A percentile compares a stretch with the other conserved stretches of the same genome.
Evolutionary conservation across 2,329 filamentous ascomycete species (phyloP).

Genomic region (Penicillium sp.): DNA sequence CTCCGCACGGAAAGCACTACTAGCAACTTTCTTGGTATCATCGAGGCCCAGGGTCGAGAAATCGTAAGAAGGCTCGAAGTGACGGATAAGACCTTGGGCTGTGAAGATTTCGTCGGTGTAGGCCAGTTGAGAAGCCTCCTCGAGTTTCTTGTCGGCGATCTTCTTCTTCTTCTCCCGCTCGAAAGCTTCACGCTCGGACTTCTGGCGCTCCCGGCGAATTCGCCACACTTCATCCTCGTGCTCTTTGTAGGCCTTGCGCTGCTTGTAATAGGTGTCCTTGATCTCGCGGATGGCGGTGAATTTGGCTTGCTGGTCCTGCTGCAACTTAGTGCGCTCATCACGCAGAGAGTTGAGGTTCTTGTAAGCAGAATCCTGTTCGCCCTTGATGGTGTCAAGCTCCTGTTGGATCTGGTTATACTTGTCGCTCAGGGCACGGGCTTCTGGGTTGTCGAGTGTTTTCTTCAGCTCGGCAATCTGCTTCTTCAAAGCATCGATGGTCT

Average conservation of each 20-base stretch:
- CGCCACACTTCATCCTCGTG: slow-evolving; percentile 81
- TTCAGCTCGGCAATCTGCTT: slow-evolving; percentile 83
- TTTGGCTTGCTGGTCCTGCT: slow-evolving; percentile 82
- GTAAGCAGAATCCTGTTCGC: slow-evolving; percentile 84
- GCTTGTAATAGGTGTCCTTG: slow-evolving; percentile 83
- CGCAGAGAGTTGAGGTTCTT: slow-evolving; percentile 80
- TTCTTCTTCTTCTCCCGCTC: slow-evolving; percentile 49
- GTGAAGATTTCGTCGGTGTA: slow-evolving; percentile 91
- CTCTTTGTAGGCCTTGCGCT: slow-evolving; percentile 75
- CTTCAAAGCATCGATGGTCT: slow-evolving; percentile 83
- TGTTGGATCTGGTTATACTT: slow-evolving; percentile 79
- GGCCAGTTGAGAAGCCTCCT: slow-evolving; percentile 63
- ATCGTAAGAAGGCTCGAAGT: slow-evolving; percentile 84
- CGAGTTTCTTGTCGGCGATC: slow-evolving; percentile 52
- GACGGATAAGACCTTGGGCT: slow-evolving; percentile 80
- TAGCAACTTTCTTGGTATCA: slow-evolving; percentile 40
- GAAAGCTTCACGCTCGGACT: slow-evolving; percentile 66
- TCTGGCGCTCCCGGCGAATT: slow-evolving; percentile 70
- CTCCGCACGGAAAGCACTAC: slow-evolving; percentile 72
- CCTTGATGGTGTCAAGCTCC: slow-evolving; percentile 86
- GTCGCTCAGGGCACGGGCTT: slow-evolving; percentile 81
- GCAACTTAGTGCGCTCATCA: slow-evolving; percentile 79
- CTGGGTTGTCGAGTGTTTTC: slow-evolving; percentile 86
- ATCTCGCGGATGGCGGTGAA: slow-evolving; percentile 76
- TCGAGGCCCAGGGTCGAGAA: slow-evolving; percentile 54